Evolutionary conservation across 2,329 filamentous ascomycete species (phyloP), one percentile per base, ranked within the genome.

Genomic region (Claviceps quebecensis): DNA sequence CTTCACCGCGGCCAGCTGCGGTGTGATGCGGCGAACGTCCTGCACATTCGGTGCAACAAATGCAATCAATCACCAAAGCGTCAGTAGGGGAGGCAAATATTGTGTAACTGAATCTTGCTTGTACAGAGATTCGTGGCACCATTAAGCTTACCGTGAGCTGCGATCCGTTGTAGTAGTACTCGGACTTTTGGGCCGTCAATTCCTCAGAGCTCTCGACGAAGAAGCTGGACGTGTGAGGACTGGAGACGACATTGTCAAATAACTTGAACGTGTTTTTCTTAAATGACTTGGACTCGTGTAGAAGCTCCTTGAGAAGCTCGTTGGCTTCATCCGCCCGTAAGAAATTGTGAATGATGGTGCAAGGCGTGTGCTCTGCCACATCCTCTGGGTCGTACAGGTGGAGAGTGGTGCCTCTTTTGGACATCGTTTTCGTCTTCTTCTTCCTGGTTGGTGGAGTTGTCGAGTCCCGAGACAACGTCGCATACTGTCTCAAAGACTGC

Each of bases 261-360:
- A 97, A 70, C 62, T 93, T 87, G 61, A 96, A 95, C 0, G 79
- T 82, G 23, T 80, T 77, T 56, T 76, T 80, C 48, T 81, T 73
- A 62, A 89, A 95, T 0, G 83, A 78, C 22, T 77, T 70, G 1
- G 85, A 76, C 67, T 96, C 88, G 1, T 75, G 68, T 1, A 96
- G 68, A 39, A 97, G 74, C 63, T 97, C 90, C 36, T 67, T 65
- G 1, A 97, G 72, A 13, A 98, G 72, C 1, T 75, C 73, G 56
- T 88, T 84, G 40, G 93, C 91, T 53, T 86, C 74, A 2, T 82
- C 72, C 0, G 73, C 34, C 0, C 87, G 81, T 0, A 98, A 72
- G 59, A 97, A 96, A 61, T 95, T 93, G 67, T 95, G 89, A 51
- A 96, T 81, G 57, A 97, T 86, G 11, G 87, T 90, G 67, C 90